These are phyloP conservation scores for Candida sojae DNA, from an alignment of 1,139 yeast genomes.

Conservation along the genomic window DNA sequence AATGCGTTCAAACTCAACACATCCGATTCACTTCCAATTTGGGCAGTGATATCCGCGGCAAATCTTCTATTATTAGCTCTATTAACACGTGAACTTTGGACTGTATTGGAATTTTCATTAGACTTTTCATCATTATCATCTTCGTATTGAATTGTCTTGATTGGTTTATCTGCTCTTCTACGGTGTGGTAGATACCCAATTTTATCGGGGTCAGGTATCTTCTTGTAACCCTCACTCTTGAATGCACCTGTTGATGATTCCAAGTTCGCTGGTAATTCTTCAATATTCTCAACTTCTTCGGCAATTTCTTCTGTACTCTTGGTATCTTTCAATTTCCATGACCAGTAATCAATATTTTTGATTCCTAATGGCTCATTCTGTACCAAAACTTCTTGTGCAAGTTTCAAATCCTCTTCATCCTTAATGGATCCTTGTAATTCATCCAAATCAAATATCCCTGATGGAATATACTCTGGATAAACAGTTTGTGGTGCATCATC, in stretches of 20 bases:
- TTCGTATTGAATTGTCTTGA: constrained; percentile 59
- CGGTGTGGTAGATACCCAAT: constrained; percentile 78
- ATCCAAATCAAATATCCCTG: constrained; percentile 44
- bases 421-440: constrained; percentile 56
- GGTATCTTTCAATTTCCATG: constrained; percentile 58
- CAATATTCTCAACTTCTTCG: constrained; percentile 30
- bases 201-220: constrained; percentile 73
- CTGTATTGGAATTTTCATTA: constrained; percentile 22
- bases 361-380: constrained; percentile 21
- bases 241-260: constrained; percentile 62
- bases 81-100: constrained; percentile 78
- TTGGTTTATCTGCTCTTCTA: constrained; percentile 54
- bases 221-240: constrained; percentile 72
- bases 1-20: constrained; percentile 73
- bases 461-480: constrained; percentile 41
- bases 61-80: constrained; percentile 87
- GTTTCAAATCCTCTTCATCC: constrained; percentile 72
- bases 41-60: constrained; percentile 88
- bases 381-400: constrained; percentile 50
- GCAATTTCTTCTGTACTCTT: constrained; percentile 25
- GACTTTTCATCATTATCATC: constrained; percentile 47
- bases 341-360: constrained; percentile 59
- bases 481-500: constrained; percentile 50
- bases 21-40: constrained; percentile 82
- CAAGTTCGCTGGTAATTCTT: constrained; percentile 35